Percentiles rank a stretch among this genome's conserved stretches.
These are phyloP conservation scores for Leccinum barrowsii DNA, from an alignment of 768 basidiomycete species.

Conservation along the genomic window DNA sequence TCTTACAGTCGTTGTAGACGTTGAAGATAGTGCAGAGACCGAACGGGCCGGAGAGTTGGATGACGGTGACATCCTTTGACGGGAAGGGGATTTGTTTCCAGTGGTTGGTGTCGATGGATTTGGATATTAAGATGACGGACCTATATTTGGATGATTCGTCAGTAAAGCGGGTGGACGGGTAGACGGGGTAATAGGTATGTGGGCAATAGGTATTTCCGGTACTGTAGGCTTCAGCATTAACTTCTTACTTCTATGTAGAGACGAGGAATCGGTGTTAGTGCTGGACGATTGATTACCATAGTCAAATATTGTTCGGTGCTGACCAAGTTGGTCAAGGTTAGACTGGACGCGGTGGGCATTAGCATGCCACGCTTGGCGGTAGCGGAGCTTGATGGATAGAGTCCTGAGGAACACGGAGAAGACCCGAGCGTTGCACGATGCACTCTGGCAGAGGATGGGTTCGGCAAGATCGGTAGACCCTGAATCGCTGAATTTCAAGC, in stretches of 20 bases:
- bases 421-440: too few species aligned
- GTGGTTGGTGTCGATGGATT: neutral
- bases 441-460: too few species aligned
- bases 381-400: neutral
- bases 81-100: slow-evolving; percentile 1
- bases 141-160: neutral
- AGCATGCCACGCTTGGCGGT: too few species aligned
- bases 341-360: neutral
- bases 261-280: neutral
- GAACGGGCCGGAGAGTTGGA: too few species aligned
- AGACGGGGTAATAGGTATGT: neutral
- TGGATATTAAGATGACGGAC: neutral
- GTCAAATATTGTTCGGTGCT: neutral
- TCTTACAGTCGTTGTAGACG: slow-evolving; percentile 9
- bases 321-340: neutral
- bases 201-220: too few species aligned
- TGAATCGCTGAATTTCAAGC: slow-evolving; percentile 17
- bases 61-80: too few species aligned
- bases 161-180: neutral
- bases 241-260: neutral
- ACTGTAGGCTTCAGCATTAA: neutral
- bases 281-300: neutral
- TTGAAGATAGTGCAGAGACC: neutral
- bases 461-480: neutral
- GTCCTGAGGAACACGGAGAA: too few species aligned